Evolutionary conservation across 345 rosid species (phyloP), one percentile per base, ranked within the genome.

Genomic region (Pseudoturritis turrita): DNA sequence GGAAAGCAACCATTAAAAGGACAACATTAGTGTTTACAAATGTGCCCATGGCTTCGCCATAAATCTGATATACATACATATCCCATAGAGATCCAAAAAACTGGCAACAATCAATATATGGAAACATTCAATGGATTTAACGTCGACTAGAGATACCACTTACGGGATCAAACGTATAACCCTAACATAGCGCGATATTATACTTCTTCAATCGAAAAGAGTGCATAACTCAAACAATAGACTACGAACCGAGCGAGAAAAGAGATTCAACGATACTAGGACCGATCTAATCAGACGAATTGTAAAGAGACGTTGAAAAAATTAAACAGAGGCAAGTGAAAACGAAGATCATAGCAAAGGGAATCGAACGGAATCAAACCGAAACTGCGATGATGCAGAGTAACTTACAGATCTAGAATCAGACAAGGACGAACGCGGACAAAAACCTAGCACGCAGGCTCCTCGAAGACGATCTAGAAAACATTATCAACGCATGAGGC

Each of bases 351-450:
- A 14, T 28, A n/a, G 14, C 11, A 23, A 47, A 44, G 13, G 23
- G 12, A 36, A 58, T 58, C 37, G 6, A 63, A 29, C 9, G 36
- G 15, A 50, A 62, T 62, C 25, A 2, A 29, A 51, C 2, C 10
- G 14, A 71, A 62, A 63, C 33, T 18, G 58, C 23, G 11, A 55
- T 2, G 71, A 56, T 13, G 64, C n/a, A 44, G 33, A 55, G 40
- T 41, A 50, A 52, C 78, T 67, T 74, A 74, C 78, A 74, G 72
- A 74, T 66, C 72, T 58, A 21, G 21, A 22, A 21, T 28, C 4
- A 11, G 10, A 61, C 17, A 15, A 56, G 3, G 59, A 54, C 22
- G 62, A 66, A 58, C 7, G 15, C n/a, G 17, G 45, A 25, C 37
- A 73, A n/a, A 73, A 35, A 33, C 18, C 57, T 45, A 74, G 36